Percentiles rank a stretch among this genome's conserved stretches.
Evolutionary conservation across 2,329 filamentous ascomycete species (phyloP).

Genomic region (Elsinoe australis): DNA sequence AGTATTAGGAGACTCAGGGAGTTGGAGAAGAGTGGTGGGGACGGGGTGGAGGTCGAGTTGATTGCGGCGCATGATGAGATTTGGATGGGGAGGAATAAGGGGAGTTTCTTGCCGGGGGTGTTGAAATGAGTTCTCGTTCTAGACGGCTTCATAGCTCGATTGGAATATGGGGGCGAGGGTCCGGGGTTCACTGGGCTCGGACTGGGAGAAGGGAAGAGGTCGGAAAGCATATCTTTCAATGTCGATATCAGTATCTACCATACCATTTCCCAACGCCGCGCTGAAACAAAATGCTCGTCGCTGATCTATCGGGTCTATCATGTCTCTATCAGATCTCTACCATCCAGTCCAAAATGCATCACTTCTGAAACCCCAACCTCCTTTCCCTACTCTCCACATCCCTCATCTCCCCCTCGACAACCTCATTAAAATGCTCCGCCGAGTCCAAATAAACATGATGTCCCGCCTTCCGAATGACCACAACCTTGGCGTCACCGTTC

Average conservation of each 20-base stretch:
- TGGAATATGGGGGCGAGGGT: too few relatives aligned
- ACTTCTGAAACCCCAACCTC: constrained; percentile 21
- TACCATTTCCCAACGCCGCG: constrained; percentile 15
- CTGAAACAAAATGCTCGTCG: too few relatives aligned
- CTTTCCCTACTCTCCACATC: constrained; percentile 45
- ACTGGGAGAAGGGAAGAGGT: too few relatives aligned
- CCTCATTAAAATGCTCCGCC: constrained; percentile 60
- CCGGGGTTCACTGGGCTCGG: too few relatives aligned
- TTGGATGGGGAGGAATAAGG: constrained; percentile 35
- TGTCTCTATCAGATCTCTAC: constrained; percentile 12
- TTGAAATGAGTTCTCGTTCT: background rate
- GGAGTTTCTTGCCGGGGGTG: constrained; percentile 2
- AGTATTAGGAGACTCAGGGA: constrained; percentile 38
- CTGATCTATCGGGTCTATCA: background rate
- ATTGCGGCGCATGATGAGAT: constrained; percentile 45
- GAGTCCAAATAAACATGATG: constrained; percentile 68
- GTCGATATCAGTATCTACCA: too few relatives aligned
- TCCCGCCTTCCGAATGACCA: constrained; percentile 48
- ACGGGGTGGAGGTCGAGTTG: constrained; percentile 39
- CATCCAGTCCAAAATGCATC: background rate
- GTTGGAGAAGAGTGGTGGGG: constrained; percentile 27
- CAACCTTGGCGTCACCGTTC: background rate
- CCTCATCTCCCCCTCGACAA: constrained; percentile 59
- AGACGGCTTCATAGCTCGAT: too few relatives aligned
- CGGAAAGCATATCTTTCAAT: too few relatives aligned